A percentile compares a stretch with the other conserved stretches of the same genome.
phyloP scores from a whole-genome alignment of 2,329 filamentous ascomycete genomes.

The Stemphylium beticola region DNA sequence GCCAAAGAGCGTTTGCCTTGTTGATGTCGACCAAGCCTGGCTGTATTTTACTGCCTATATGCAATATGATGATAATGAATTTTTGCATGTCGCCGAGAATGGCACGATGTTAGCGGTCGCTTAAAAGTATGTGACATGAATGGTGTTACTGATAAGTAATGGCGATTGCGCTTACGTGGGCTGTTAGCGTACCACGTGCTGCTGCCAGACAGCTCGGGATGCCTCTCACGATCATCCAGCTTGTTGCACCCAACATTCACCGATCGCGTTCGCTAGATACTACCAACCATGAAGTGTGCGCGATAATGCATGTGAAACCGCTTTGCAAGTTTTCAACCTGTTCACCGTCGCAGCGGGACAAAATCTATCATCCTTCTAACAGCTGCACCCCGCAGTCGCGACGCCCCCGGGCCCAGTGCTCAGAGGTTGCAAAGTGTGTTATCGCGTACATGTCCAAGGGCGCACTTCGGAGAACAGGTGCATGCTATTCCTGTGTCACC shows the following conservation, averaged over 20 bases:
- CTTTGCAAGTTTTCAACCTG: neutral
- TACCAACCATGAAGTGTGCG: neutral
- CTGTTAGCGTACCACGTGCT: constrained; percentile 8
- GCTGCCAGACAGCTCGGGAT: neutral
- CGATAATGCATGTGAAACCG: constrained; percentile 5
- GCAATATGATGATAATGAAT: neutral
- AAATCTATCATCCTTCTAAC: neutral
- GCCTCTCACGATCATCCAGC: neutral
- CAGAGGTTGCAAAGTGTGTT: neutral
- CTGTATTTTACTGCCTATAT: neutral
- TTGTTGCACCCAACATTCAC: constrained; percentile 5
- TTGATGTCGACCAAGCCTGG: neutral
- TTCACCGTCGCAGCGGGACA: neutral
- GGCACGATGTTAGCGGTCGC: constrained; percentile 2
- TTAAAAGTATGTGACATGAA: constrained; percentile 1
- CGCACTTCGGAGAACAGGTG: neutral
- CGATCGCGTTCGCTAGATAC: neutral
- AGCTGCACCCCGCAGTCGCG: neutral
- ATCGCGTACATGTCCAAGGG: neutral
- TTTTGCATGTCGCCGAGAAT: neutral
- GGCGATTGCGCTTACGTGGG: constrained; percentile 16
- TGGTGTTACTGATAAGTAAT: constrained; percentile 19
- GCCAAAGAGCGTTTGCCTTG: neutral
- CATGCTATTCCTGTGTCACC: constrained; percentile 10
- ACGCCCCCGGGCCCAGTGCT: neutral